Conservation (phyloP, 1,139 yeast genomes). For the Yamadazyma oceani region DNA sequence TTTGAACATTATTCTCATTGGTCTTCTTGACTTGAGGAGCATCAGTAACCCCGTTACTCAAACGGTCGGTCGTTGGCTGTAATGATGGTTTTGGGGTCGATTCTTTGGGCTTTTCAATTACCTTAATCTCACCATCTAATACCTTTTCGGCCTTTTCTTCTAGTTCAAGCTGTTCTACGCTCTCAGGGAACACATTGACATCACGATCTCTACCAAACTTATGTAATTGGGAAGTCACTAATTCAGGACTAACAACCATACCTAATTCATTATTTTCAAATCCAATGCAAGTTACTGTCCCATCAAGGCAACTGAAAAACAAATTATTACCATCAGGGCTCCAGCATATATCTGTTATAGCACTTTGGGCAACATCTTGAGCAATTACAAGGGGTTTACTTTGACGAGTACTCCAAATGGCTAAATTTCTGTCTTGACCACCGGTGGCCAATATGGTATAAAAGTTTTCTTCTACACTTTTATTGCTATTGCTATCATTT, state of each 20-base stretch:
- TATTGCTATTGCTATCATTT: no score
- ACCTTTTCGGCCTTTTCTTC: conserved; percentile 54
- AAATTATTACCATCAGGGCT: conserved; percentile 72
- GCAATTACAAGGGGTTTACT: conserved; percentile 66
- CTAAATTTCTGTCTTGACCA: conserved; percentile 74
- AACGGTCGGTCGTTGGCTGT: conserved; percentile 3
- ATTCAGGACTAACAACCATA: conserved; percentile 61
- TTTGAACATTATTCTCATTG: conserved; percentile 1
- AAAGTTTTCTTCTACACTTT: conserved; percentile 24
- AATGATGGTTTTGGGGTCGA: conserved; percentile 4
- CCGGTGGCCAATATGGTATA: conserved; percentile 71
- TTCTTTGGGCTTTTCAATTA: background rate
- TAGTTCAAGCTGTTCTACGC: conserved; percentile 70
- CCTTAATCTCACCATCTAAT: conserved; percentile 4
- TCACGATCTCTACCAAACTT: conserved; percentile 90
- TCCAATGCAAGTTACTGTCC: conserved; percentile 68
- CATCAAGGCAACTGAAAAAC: conserved; percentile 81
- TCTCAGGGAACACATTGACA: conserved; percentile 80
- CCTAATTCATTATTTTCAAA: conserved; percentile 81
- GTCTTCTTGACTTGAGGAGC: no score
- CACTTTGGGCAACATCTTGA: conserved; percentile 56
- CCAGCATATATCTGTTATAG: conserved; percentile 78
- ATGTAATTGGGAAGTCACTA: conserved; percentile 65
- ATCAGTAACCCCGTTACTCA: no score
- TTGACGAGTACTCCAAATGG: conserved; percentile 65